Evolutionary conservation across 129 eudicot species (phyloP), one percentile per base, ranked within the genome.

Genomic region (Helichrysum umbraculigerum): DNA sequence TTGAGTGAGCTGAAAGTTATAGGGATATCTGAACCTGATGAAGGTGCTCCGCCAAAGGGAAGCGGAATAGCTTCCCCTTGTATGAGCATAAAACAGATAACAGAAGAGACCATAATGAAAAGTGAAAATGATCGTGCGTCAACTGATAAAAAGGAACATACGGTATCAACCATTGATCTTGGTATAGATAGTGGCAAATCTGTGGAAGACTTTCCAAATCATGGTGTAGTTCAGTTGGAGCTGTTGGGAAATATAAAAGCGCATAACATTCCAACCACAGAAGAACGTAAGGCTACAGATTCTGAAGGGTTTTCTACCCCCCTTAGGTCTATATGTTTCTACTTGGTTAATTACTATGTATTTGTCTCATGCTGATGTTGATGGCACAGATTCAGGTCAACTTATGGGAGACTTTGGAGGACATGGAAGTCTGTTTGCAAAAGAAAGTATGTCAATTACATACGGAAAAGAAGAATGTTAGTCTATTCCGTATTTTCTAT

Each of bases 391-490:
- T 44, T 44, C 79, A 28, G 57, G 68, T 75, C 79, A 19, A 63
- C 59, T 75, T 44, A 44, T 65, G 33, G 79, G 39, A 41, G 78
- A 74, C n/a, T 14, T 47, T 47, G 54, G 54, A 47, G 54, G 17
- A 28, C 59, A 61, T 15, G 70, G 19, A 61, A n/a, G 42, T 74
- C 60, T 30, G 28, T 12, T 75, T 65, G n/a, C 65, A 50, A 66
- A 64, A 47, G 76, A 78, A 59, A 59, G 51, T 69, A 59, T 47
- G 44, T 47, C 76, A 32, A 2, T 61, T 25, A 32, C 44, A 70
- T 44, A 61, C 33, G 7, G 22, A 9, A 62, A 60, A 14, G 64
- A 50, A 79, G 77, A 71, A 79, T 21, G 77, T 79, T 62, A 44
- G 77, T 20, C 77, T 44, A 42, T 68, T 16, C 19, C 15, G 5